Evolutionary conservation across 1,284 basidiomycete genomes (phyloP), one percentile per base, ranked within the genome.

Genomic region (Ustilago nuda): DNA sequence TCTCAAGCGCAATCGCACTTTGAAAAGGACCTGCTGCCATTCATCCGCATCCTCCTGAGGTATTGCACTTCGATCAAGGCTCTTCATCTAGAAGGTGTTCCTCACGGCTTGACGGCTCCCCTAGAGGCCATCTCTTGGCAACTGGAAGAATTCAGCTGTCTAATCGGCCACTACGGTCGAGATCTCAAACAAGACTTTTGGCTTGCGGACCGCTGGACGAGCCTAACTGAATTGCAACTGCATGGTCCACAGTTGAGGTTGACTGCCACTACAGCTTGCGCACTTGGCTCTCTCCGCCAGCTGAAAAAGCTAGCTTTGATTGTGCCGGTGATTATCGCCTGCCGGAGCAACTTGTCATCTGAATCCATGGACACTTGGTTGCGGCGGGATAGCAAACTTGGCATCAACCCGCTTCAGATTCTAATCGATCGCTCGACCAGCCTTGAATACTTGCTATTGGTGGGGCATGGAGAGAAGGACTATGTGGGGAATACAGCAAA

Each of bases 1-100:
- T 63, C 64, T 27, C 63, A 66, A 51, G 73, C 73, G 1, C 73
- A 76, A 19, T 50, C 58, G 15, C 64, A 43, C 6, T 76, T 76
- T 17, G 73, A 71, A 23, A 56, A 52, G 15, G 50, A 66, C 17
- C 23, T 61, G 12, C 15, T 65, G 0, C 68, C 65, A 0, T 61
- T 63, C 11, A n/a, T 76, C 3, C 57, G 68, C 0, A 32, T 60
- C 43, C 50, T 71, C 13, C 56, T 76, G 8, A 30, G 23, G 0
- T 54, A 71, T 37, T 63, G 60, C 45, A 17, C 45, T 8, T 50
- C 13, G 0, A 3, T 71, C 8, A n/a, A 62, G 36, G 37, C 39
- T 19, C 56, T 76, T 13, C 53, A 35, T 19, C 46, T 76, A 8
- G 68, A 76, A 46, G 68, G 73, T 8, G 58, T 65, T 13, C 68